Percentiles rank a stretch among this genome's conserved stretches.
Conservation (phyloP, 31 red algal species). For the Bonnemaisonia californica region DNA sequence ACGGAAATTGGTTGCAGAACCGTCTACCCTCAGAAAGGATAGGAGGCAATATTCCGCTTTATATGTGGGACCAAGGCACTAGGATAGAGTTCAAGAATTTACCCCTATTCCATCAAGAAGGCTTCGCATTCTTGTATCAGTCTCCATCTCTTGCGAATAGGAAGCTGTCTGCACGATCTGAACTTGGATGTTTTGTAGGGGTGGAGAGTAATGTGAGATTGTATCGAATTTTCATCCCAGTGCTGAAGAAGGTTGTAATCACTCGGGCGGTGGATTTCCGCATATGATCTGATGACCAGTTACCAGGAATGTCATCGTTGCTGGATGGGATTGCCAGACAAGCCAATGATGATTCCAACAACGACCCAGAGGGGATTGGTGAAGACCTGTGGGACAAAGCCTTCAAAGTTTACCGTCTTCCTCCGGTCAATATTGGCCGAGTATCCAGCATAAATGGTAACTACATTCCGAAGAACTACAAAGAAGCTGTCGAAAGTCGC, state of each 20-base stretch:
- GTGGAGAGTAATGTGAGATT: neutral
- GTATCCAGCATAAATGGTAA: neutral
- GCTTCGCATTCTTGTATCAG: constrained; percentile 8
- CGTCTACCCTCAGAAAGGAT: no score
- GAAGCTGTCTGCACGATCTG: neutral
- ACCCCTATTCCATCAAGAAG: neutral
- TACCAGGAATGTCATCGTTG: neutral
- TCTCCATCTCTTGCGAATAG: neutral
- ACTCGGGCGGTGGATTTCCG: neutral
- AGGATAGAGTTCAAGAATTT: no score
- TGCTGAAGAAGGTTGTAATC: neutral
- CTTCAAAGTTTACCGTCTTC: neutral
- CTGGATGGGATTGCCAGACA: constrained; percentile 11
- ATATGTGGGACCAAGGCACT: no score
- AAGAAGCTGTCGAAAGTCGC: neutral
- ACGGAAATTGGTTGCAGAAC: no score
- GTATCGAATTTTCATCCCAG: constrained; percentile 1
- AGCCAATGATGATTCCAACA: neutral
- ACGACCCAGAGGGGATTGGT: neutral
- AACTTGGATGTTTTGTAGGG: constrained; percentile 3
- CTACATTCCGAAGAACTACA: neutral
- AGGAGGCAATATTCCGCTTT: no score
- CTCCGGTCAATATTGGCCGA: neutral
- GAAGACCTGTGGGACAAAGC: neutral
- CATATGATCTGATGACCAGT: neutral